Percentiles rank a stretch among this genome's conserved stretches.
Evolutionary conservation across 257 asterid species (phyloP).

Genomic region (Marsdenia floribunda): DNA sequence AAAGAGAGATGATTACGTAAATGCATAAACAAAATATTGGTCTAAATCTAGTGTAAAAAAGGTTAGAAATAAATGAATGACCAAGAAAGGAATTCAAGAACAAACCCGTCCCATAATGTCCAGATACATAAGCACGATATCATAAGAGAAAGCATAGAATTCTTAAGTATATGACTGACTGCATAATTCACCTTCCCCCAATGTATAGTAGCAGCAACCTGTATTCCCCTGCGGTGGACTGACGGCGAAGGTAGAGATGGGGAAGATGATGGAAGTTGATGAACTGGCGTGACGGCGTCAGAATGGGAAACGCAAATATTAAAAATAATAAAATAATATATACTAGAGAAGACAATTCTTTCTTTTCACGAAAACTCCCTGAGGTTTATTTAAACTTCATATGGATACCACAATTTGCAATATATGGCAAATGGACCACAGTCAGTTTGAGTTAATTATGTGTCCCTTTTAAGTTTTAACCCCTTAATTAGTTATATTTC

Average conservation of each 20-base stretch:
- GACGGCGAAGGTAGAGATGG: background rate
- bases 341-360: too few relatives aligned
- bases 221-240: background rate
- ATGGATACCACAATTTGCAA: background rate
- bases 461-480: too few relatives aligned
- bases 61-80: background rate
- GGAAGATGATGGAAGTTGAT: background rate
- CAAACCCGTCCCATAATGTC: background rate
- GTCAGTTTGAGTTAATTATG: too few relatives aligned
- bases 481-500: too few relatives aligned
- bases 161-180: background rate
- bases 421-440: background rate
- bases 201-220: background rate
- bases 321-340: too few relatives aligned
- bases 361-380: background rate
- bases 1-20: background rate
- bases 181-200: background rate
- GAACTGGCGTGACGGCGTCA: background rate
- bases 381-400: background rate
- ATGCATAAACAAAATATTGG: background rate
- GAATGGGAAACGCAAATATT: background rate
- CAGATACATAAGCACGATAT: background rate
- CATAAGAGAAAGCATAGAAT: background rate
- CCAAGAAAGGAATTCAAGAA: background rate
- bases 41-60: background rate